Evolutionary conservation across 23 red algal species (phyloP), one percentile per base, ranked within the genome.

Genomic region (Gracilaria gracilis): DNA sequence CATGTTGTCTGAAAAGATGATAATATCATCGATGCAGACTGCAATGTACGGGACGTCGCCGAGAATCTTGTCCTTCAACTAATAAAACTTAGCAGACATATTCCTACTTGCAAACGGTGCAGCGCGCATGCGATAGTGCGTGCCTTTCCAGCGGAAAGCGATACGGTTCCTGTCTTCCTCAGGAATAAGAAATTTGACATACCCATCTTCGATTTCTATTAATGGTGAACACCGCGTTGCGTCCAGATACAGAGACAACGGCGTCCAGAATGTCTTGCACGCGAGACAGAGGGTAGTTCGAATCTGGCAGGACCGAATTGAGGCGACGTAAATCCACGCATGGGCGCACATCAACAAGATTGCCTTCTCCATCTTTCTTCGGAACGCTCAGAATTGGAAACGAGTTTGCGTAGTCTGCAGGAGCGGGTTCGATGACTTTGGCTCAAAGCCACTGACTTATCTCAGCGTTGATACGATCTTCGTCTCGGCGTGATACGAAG

Each of bases 301-400:
- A 17, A 20, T 79, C 36, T 1, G 74, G 74, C 4, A 79, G 74
- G 21, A 33, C 5, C n/a, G 69, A 15, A 23, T 75, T 35, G n/a
- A n/a, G n/a, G n/a, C n/a, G n/a, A n/a, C n/a, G n/a, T n/a, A n/a
- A n/a, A n/a, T n/a, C n/a, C n/a, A n/a, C n/a, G n/a, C n/a, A n/a
- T n/a, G n/a, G n/a, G n/a, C n/a, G n/a, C n/a, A n/a, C n/a, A n/a
- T n/a, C n/a, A n/a, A n/a, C n/a, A n/a, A n/a, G n/a, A n/a, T n/a
- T n/a, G n/a, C n/a, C n/a, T n/a, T n/a, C n/a, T 16, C 74, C 19
- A 17, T 79, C 74, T 21, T 79, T 79, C 38, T 50, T 79, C 13
- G 74, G 74, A 9, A 79, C 74, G 74, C 74, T 79, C 2, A 51
- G 35, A 1, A 79, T 79, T 6, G 39, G 74, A 79, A 79, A 51